phyloP scores from a whole-genome alignment of 768 basidiomycete genomes.

The Crucibulum laeve region DNA sequence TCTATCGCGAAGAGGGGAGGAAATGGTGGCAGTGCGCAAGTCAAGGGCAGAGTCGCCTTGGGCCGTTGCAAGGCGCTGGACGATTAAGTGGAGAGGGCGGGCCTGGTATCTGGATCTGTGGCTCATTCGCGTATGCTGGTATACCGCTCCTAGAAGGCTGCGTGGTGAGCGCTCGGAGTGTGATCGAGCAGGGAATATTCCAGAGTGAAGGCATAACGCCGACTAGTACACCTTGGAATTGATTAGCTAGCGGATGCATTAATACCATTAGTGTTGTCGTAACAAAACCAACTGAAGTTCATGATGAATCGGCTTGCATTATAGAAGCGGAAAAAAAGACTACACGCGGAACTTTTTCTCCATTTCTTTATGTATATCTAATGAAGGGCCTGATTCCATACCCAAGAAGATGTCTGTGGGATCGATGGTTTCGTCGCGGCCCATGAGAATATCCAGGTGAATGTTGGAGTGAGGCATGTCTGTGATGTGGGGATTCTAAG shows the following conservation, averaged over 20 bases:
- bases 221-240: slow-evolving; percentile 4
- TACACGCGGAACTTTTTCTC: slow-evolving; percentile 45
- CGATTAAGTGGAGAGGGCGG: slow-evolving; percentile 19
- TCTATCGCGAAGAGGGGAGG: slow-evolving; percentile 32
- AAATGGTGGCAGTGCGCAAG: slow-evolving; percentile 42
- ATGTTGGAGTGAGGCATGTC: slow-evolving; percentile 68
- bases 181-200: slow-evolving; percentile 42
- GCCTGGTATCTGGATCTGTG: slow-evolving; percentile 66
- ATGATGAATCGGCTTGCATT: too few species aligned
- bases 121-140: slow-evolving; percentile 65
- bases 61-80: slow-evolving; percentile 50
- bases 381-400: slow-evolving; percentile 42
- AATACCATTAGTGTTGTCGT: too few species aligned
- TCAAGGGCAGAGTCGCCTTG: slow-evolving; percentile 31
- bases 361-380: slow-evolving; percentile 64
- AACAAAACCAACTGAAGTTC: too few species aligned
- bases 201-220: slow-evolving; percentile 24
- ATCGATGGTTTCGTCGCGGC: slow-evolving; percentile 82
- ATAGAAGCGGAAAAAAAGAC: too few species aligned
- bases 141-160: slow-evolving; percentile 81
- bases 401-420: slow-evolving; percentile 79
- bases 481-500: slow-evolving; percentile 64
- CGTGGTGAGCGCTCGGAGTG: slow-evolving; percentile 64
- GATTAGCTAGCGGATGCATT: slow-evolving; percentile 16
- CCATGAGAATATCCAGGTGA: slow-evolving; percentile 90